Base-by-base conservation (phyloP, 1,284 basidiomycete genomes). In the Thelephora terrestris region DNA sequence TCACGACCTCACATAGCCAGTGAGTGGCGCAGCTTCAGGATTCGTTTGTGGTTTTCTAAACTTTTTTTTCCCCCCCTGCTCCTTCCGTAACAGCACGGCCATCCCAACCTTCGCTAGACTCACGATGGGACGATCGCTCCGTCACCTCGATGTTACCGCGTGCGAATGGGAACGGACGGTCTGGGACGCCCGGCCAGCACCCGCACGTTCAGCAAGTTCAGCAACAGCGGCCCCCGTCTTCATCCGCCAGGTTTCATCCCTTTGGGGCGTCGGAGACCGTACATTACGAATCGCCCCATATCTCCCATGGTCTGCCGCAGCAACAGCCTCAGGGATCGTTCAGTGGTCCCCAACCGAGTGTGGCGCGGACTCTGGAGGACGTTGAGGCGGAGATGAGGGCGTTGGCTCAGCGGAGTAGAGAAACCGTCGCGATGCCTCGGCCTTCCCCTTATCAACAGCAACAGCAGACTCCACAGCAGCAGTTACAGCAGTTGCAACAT, bases 301-400 rank as follows among this genome's bases (percentile, higher is more conserved):
- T 49, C 54, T 36, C 52, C 53, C 12, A 38, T 46, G 39, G 14
- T 7, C n/a, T 42, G 9, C 12, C 21, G 21, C 39, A 42, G n/a
- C 54, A 57, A 24, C 54, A 55, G 45, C 39, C 39, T 16, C 39
- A 40, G 39, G 39, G 5, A 12, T 20, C 10, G 21, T n/a, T 20
- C 25, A 12, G 10, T 4, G 18, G 43, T 27, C 23, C 32, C 27
- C 18, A 20, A 12, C 12, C 14, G 14, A 5, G 40, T 67, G 64
- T 2, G 77, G 79, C 34, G 76, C 80, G 85, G 49, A 95, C 91
- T 0, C 66, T 98, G 23, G 89, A 93, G 55, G 92, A 98, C 63
- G 90, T 98, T 53, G 95, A 99, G 64, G 85, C 88, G 3, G 91
- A 98, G 65, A 90, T 95, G 85, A 71, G 74, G n/a, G 70, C 72